These are phyloP conservation scores for Alternaria novae-zelandiae DNA, from an alignment of 2,329 filamentous ascomycete species.

Conservation along the genomic window DNA sequence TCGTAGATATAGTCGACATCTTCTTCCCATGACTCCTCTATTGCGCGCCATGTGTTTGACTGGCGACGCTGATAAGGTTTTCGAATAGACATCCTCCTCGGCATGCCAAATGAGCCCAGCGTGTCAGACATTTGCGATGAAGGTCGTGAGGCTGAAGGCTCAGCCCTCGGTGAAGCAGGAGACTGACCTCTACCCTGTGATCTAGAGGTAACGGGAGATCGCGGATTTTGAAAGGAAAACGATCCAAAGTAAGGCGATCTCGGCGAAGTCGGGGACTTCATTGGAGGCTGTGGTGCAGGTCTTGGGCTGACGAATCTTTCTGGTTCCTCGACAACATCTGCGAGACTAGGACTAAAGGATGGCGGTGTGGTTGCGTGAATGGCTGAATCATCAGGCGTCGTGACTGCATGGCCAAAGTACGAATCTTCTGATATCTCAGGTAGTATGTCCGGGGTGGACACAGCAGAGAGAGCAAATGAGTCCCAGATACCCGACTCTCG, in stretches of 20 bases:
- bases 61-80: conserved; percentile 32
- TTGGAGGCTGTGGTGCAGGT: conserved; percentile 41
- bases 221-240: conserved; percentile 34
- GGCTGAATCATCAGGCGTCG: conserved; percentile 51
- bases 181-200: conserved; percentile 29
- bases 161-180: conserved; percentile 30
- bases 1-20: conserved; percentile 69
- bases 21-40: conserved; percentile 63
- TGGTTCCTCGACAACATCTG: conserved; percentile 47
- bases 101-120: conserved; percentile 51
- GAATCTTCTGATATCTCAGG: conserved; percentile 39
- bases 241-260: conserved; percentile 36
- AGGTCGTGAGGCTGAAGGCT: conserved; percentile 36
- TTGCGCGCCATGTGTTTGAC: conserved; percentile 43
- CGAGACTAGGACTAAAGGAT: conserved; percentile 46
- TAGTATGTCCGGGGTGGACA: conserved; percentile 23
- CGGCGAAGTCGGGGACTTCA: conserved; percentile 32
- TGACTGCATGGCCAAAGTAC: conserved; percentile 50
- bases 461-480: conserved; percentile 29
- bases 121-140: conserved; percentile 54
- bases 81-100: conserved; percentile 29
- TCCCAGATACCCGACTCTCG: conserved; percentile 45
- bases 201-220: conserved; percentile 24
- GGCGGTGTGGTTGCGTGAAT: conserved; percentile 49
- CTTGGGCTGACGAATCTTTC: conserved; percentile 44